phyloP scores from a whole-genome alignment of 345 rosid species.

The Acer negundo region DNA sequence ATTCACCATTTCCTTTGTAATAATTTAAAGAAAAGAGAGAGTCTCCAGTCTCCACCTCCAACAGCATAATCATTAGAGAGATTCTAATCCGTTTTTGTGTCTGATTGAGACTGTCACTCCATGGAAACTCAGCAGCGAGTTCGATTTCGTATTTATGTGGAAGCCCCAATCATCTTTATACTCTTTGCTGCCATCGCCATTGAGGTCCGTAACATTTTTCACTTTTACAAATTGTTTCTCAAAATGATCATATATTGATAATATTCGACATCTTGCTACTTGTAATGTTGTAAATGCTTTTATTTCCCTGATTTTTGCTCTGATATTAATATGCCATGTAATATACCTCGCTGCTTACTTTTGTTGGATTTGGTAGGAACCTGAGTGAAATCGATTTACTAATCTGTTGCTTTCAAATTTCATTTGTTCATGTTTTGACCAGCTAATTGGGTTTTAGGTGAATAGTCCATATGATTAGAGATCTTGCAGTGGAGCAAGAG shows the following conservation, averaged over 20 bases:
- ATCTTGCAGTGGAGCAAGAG: too few species aligned
- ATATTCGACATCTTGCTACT: neutral
- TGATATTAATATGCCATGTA: too few species aligned
- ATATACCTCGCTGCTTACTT: too few species aligned
- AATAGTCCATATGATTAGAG: too few species aligned
- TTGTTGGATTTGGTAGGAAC: neutral
- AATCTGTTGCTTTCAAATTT: neutral
- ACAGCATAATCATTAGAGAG: too few species aligned
- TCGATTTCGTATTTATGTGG: neutral
- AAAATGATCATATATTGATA: too few species aligned
- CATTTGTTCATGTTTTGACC: too few species aligned
- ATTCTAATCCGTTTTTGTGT: too few species aligned
- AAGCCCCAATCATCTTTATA: constrained; percentile 28
- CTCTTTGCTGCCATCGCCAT: constrained; percentile 19
- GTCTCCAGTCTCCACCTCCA: too few species aligned
- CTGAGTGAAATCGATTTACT: neutral
- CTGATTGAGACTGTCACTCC: neutral
- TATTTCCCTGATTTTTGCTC: neutral
- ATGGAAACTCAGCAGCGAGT: constrained; percentile 28
- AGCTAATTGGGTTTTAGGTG: too few species aligned
- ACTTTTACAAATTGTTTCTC: neutral
- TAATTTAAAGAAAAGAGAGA: too few species aligned
- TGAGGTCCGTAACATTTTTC: constrained; percentile 4
- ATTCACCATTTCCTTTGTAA: too few species aligned
- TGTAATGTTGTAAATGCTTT: neutral